Base-by-base conservation (phyloP, 306 rosid species). In the Vigna unguiculata region DNA sequence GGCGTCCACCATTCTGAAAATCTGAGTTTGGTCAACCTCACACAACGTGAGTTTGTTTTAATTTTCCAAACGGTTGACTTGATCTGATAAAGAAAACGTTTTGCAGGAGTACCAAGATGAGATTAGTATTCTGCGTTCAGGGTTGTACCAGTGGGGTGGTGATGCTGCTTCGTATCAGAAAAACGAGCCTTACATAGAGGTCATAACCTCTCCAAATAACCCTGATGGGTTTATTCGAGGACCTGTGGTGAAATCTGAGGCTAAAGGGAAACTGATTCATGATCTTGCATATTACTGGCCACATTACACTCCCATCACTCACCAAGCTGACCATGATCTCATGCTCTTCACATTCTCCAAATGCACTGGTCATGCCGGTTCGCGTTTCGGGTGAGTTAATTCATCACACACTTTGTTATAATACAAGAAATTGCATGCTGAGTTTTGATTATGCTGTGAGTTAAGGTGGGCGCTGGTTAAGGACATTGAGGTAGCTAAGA, bases 231-330 rank as follows among this genome's bases (percentile, higher is more conserved):
- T 66, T 5, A 17, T 81, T 0, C 59, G 96, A 15, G 79, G 28
- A 40, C 82, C 89, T 0, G 88, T 86, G 38, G 93, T 84, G 67
- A 76, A 43, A 1, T 19, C 64, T 48, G 41, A 5, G 22, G 82
- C 64, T 60, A 52, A 83, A 38, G 89, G 91, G 12, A 90, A 79
- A 49, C 8, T 86, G 59, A 22, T 91, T 69, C 63, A 90, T 78
- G 98, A 94, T 83, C 69, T 88, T 10, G 98, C 98, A 17, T 94
- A 93, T 79, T 91, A 90, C 41, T 93, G 97, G 96, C 98, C 97
- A 4, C 98, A 94, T 0, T 94, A 83, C 86, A 90, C 91, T 9
- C 83, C 97, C 68, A 91, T 94, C 16, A 87, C 86, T 69, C 80
- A 81, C 46, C 38, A 82, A 1, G 82, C 83, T 30, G 85, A 89